phyloP scores from a whole-genome alignment of 192 early-diverging fungal species.

The Umbelopsis sp. region DNA sequence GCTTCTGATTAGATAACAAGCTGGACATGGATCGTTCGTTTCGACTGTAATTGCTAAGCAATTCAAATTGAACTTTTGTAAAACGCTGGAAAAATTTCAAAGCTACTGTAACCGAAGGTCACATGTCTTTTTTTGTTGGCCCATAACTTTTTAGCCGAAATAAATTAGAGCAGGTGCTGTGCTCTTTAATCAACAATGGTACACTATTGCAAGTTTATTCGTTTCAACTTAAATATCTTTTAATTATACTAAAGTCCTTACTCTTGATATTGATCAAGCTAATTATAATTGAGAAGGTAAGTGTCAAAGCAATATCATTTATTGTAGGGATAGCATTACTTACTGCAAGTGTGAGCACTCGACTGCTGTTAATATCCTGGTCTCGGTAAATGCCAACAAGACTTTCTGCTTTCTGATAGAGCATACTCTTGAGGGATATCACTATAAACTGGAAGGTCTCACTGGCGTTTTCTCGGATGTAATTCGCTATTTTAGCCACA shows the following conservation, averaged over 20 bases:
- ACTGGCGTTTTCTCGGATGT: conserved; percentile 76
- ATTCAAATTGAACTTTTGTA: background rate
- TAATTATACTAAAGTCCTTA: background rate
- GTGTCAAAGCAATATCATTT: conserved; percentile 11
- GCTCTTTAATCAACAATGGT: too few species aligned
- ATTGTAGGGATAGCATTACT: background rate
- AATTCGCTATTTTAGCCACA: conserved; percentile 89
- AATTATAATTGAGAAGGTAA: background rate
- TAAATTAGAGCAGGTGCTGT: too few species aligned
- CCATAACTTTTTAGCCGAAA: too few species aligned
- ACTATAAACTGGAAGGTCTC: conserved; percentile 94
- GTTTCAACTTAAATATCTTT: too few species aligned
- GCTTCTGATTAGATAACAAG: conserved; percentile 44
- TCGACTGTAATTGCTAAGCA: background rate
- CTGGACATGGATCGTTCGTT: conserved; percentile 11
- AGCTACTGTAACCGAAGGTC: background rate
- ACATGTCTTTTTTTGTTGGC: background rate
- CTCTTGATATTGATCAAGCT: conserved; percentile 36
- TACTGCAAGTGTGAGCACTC: conserved; percentile 76
- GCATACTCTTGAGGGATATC: conserved; percentile 91
- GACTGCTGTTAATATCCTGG: conserved; percentile 81
- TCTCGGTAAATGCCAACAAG: conserved; percentile 98
- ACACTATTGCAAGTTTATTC: too few species aligned
- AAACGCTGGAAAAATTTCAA: background rate
- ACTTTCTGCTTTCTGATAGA: conserved; percentile 92